Conservation (phyloP, 1,284 basidiomycete species). For the Malassezia sympodialis region DNA sequence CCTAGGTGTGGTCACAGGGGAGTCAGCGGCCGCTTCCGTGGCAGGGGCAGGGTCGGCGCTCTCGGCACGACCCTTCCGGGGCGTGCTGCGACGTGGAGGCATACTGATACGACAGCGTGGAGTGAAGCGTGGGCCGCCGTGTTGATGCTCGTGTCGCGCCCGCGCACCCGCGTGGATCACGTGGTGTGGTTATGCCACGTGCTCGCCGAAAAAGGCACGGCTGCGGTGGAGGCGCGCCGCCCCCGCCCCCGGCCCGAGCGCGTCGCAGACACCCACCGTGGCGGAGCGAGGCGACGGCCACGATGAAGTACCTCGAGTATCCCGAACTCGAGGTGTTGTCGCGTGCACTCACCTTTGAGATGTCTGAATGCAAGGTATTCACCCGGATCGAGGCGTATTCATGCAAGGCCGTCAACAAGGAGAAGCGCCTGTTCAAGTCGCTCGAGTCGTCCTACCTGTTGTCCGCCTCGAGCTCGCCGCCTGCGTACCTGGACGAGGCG, state of each 20-base stretch:
- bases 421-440: slow-evolving; percentile 88
- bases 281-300: not conserved
- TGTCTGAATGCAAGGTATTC: slow-evolving; percentile 78
- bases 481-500: slow-evolving; percentile 38
- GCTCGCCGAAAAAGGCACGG: not conserved
- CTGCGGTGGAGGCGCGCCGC: not conserved
- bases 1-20: slow-evolving; percentile 1
- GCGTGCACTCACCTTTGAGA: slow-evolving; percentile 60
- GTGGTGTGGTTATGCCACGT: slow-evolving; percentile 5
- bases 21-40: slow-evolving; percentile 1
- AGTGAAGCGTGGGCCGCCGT: slow-evolving; percentile 6
- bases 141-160: slow-evolving; percentile 6
- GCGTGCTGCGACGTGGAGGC: slow-evolving; percentile 20
- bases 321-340: slow-evolving; percentile 69
- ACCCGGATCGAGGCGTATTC: slow-evolving; percentile 93
- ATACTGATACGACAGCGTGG: not conserved
- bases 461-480: slow-evolving; percentile 40
- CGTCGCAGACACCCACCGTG: not conserved
- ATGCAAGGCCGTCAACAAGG: slow-evolving; percentile 91
- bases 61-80: slow-evolving; percentile 12
- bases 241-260: slow-evolving; percentile 3
- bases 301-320: slow-evolving; percentile 83
- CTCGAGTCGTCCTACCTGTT: slow-evolving; percentile 52
- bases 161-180: slow-evolving; percentile 6
- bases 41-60: not conserved